Conservation (phyloP, 257 asterid genomes). For the Handroanthus guayacan region DNA sequence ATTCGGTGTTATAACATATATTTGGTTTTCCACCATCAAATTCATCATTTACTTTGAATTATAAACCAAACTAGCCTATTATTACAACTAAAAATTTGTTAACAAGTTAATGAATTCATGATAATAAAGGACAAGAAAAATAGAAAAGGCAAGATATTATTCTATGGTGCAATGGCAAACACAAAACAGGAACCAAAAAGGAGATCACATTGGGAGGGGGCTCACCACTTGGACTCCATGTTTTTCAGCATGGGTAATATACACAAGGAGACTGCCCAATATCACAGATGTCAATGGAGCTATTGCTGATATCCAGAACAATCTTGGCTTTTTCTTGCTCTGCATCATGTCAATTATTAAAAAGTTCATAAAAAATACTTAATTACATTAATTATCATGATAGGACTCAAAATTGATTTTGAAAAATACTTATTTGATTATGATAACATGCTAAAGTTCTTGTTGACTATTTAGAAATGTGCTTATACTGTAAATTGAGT, state of each 20-base stretch:
- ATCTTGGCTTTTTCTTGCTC: conserved; percentile 79
- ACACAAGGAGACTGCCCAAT: conserved; percentile 78
- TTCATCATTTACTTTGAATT: too few relatives aligned
- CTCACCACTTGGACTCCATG: conserved; percentile 95
- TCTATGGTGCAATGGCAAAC: neutral
- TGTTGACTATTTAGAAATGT: too few relatives aligned
- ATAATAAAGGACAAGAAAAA: neutral
- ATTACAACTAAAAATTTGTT: too few relatives aligned
- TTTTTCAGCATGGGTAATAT: conserved; percentile 84
- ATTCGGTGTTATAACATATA: too few relatives aligned
- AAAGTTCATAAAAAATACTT: neutral
- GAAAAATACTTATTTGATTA: too few relatives aligned
- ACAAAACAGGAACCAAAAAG: neutral
- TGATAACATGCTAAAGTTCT: too few relatives aligned
- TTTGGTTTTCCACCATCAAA: too few relatives aligned
- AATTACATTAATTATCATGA: neutral
- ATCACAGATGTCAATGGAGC: conserved; percentile 88
- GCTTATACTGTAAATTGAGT: too few relatives aligned
- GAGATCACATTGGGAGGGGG: neutral
- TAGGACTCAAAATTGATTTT: too few relatives aligned
- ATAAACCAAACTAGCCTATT: too few relatives aligned
- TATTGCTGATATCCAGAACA: conserved; percentile 96
- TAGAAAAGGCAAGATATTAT: neutral
- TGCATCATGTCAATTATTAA: conserved; percentile 45
- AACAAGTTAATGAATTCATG: too few relatives aligned